Evolutionary conservation across 1,284 basidiomycete species (phyloP), one percentile per base, ranked within the genome.

Genomic region (Vanrija humicola): DNA sequence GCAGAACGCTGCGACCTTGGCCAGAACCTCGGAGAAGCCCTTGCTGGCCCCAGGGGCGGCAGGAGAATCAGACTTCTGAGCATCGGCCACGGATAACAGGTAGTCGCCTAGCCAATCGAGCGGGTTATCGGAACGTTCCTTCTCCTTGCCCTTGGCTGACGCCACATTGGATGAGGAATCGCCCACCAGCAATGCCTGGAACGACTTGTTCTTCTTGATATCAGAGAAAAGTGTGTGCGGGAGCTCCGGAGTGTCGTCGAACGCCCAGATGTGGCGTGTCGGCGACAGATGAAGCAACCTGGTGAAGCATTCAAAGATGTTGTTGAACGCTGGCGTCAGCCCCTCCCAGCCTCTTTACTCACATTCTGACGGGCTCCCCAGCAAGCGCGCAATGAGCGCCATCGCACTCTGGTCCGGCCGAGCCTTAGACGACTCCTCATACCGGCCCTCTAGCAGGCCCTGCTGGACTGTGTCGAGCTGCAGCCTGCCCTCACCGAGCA

Each of bases 161-260:
- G 40, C 26, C 7, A 18, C 18, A 6, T 34, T 34, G 10, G 29
- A 23, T 12, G 48, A 48, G 1, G 57, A 57, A 53, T 43, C 47
- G 0, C 46, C 38, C 46, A 79, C 77, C 6, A 90, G 66, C 23
- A 84, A 68, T 18, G 79, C 70, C 39, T 79, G 70, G 65, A 85
- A 89, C 1, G 82, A 80, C 1, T 81, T 69, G 67, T 91, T 93
- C 65, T 88, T 85, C 71, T 87, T 89, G 66, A 93, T 82, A n/a
- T 86, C 82, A 62, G 87, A 88, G 65, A 92, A 86, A 2, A 90
- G 81, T 40, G 87, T 81, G 60, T 85, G 82, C 1, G 90, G 86
- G 9, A 73, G 64, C 38, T 77, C 73, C 3, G 73, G 64, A 0
- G 74, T 73, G 3, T 61, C 78, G 68, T 89, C 86, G 39, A 81